phyloP scores from a whole-genome alignment of 164 flowering plant genomes.

The Cinnamomum chago region DNA sequence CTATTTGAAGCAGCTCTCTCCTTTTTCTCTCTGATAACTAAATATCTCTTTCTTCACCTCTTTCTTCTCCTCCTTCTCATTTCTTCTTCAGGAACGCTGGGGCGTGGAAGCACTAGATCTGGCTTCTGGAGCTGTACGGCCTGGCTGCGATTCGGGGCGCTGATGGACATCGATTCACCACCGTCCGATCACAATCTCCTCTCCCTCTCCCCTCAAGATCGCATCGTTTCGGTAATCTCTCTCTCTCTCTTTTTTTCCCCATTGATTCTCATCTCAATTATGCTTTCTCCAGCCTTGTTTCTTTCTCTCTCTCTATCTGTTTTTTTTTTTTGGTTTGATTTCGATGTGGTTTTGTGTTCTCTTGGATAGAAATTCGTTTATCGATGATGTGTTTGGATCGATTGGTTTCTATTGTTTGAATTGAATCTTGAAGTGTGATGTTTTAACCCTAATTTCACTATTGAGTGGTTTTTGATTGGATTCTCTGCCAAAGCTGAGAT shows the following conservation, averaged over 20 bases:
- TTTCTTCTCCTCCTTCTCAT: background rate
- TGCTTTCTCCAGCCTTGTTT: too few species aligned
- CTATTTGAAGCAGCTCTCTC: too few species aligned
- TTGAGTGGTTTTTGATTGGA: background rate
- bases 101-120: constrained; percentile 38
- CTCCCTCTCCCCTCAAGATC: constrained; percentile 22
- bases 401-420: background rate
- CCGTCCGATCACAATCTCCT: background rate
- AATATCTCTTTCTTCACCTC: too few species aligned
- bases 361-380: background rate
- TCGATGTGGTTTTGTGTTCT: too few species aligned
- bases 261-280: background rate
- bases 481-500: background rate
- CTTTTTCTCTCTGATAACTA: too few species aligned
- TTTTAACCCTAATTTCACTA: background rate
- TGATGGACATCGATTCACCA: constrained; percentile 48
- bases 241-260: too few species aligned
- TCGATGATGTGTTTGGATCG: background rate
- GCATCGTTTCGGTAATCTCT: background rate
- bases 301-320: too few species aligned
- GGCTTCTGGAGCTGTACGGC: constrained; percentile 39
- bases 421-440: background rate
- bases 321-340: background rate
- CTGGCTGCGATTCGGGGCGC: constrained; percentile 38
- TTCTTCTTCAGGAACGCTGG: constrained; percentile 32